Base-by-base conservation (phyloP, 2,329 filamentous ascomycete species). In the Purpureocillium lavendulum region DNA sequence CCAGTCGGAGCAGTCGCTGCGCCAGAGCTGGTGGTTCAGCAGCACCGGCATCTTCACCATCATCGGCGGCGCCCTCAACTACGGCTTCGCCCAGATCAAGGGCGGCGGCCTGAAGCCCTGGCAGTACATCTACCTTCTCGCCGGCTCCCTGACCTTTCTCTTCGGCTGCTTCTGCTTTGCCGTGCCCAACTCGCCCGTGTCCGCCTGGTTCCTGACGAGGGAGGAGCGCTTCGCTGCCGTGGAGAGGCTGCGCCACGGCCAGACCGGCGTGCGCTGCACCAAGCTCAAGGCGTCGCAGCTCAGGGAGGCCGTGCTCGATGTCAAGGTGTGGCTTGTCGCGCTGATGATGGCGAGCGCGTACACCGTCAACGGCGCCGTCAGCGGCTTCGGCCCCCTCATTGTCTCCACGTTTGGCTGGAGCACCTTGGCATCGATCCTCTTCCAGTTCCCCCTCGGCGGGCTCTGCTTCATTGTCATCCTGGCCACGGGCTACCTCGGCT, bases 361-460 rank as follows among this genome's bases (percentile, higher is more conserved):
- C 49, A 83, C 79, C 0, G 74, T 85, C 44, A 86, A 86, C 50
- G 82, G 82, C 9, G 82, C 81, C 7, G 76, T 86, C 10, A 75
- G 71, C 29, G 81, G 81, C 1, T 86, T 86, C 51, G 82, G 82
- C 0, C 81, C 82, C 0, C 61, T 86, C 2, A 86, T 86, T 43
- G 80, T 87, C 1, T 78, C 72, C 1, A 85, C 81, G 0, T 86
- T 86, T 52, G 81, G 81, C 40, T 85, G 73, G 60, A 69, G 67
- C 16, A 70, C 74, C 0, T 67, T 82, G 1, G 67, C 82, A 26
- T 74, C 79, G 0, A 85, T 88, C 43, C 66, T 87, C 0, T 80
- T 83, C 53, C 84, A 88, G 50, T 87, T 88, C 43, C 84, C 84
- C 0, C 70, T 87, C 0, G 84, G 83, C 2, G 80, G 63, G 0